These are phyloP conservation scores for Talaromyces sp. DNA, from an alignment of 2,329 filamentous ascomycete species.

Conservation along the genomic window DNA sequence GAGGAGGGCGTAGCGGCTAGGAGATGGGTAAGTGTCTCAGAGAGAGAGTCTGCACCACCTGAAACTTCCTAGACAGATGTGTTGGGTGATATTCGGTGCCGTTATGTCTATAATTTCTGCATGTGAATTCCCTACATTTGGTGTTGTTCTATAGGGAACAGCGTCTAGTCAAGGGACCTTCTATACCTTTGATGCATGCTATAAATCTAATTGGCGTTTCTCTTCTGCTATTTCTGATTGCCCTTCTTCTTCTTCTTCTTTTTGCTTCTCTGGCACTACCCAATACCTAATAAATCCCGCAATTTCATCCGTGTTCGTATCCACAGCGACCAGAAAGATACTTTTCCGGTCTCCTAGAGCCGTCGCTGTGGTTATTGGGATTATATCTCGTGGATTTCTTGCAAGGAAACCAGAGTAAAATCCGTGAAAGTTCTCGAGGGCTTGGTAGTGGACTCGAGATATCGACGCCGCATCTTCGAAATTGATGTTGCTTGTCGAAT, in stretches of 20 bases:
- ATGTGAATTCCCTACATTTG: too few relatives aligned
- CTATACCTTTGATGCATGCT: too few relatives aligned
- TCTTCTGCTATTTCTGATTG: background rate
- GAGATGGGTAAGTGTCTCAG: background rate
- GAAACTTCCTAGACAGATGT: too few relatives aligned
- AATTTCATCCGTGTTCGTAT: background rate
- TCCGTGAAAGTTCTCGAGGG: slow-evolving; percentile 2
- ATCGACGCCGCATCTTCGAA: background rate
- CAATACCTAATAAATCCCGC: slow-evolving; percentile 8
- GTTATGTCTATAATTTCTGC: too few relatives aligned
- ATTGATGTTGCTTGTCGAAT: background rate
- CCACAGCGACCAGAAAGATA: slow-evolving; percentile 5
- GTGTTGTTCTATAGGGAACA: too few relatives aligned
- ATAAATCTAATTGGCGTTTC: background rate
- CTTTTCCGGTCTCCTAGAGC: background rate
- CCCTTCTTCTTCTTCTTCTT: background rate
- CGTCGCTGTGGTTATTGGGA: slow-evolving; percentile 1
- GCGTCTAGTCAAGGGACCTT: too few relatives aligned
- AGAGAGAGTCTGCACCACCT: background rate
- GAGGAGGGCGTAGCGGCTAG: background rate
- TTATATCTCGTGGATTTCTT: background rate
- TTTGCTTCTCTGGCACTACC: background rate
- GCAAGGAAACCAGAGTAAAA: slow-evolving; percentile 6
- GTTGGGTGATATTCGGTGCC: too few relatives aligned
- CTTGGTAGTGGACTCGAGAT: background rate